Evolutionary conservation across 495 filamentous ascomycete genomes (phyloP).

Genomic region (Aspergillus nanangensis): DNA sequence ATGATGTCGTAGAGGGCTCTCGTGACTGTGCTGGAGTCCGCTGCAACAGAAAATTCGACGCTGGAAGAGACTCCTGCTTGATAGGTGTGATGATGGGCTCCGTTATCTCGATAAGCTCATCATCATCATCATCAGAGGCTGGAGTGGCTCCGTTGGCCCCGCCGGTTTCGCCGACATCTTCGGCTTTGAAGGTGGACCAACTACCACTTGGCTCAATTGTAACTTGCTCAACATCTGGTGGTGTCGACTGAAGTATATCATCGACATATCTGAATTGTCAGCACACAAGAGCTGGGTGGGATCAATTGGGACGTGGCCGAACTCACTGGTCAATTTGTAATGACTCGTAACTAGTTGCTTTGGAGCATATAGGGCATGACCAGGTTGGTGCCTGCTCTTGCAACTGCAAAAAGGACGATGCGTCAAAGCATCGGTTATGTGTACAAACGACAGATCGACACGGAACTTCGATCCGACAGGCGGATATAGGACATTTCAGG

Average conservation of each 20-base stretch:
- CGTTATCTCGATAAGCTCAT: constrained; percentile 66
- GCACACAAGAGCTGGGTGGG: too few relatives aligned
- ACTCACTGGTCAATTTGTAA: constrained; percentile 84
- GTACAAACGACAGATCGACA: constrained; percentile 75
- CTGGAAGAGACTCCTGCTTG: constrained; percentile 40
- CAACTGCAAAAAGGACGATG: constrained; percentile 83
- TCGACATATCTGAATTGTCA: constrained; percentile 68
- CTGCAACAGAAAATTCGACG: constrained; percentile 30
- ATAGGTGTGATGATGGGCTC: constrained; percentile 43
- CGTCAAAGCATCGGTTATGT: constrained; percentile 95
- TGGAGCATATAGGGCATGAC: constrained; percentile 89
- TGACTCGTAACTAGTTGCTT: constrained; percentile 71
- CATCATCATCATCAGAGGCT: constrained; percentile 56
- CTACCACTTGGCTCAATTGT: constrained; percentile 82
- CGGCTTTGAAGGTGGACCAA: constrained; percentile 60
- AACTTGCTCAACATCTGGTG: constrained; percentile 70
- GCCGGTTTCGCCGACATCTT: constrained; percentile 26
- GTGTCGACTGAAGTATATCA: constrained; percentile 72
- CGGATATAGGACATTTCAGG: constrained; percentile 86
- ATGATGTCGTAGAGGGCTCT: constrained; percentile 47
- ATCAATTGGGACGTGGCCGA: too few relatives aligned
- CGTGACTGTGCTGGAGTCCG: constrained; percentile 53
- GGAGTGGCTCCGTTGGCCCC: constrained; percentile 32
- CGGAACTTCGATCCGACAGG: constrained; percentile 72
- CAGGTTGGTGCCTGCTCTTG: constrained; percentile 96